A percentile compares a stretch with the other conserved stretches of the same genome.
Evolutionary conservation across 345 rosid genomes (phyloP).

Genomic region (Physaria fendleri): DNA sequence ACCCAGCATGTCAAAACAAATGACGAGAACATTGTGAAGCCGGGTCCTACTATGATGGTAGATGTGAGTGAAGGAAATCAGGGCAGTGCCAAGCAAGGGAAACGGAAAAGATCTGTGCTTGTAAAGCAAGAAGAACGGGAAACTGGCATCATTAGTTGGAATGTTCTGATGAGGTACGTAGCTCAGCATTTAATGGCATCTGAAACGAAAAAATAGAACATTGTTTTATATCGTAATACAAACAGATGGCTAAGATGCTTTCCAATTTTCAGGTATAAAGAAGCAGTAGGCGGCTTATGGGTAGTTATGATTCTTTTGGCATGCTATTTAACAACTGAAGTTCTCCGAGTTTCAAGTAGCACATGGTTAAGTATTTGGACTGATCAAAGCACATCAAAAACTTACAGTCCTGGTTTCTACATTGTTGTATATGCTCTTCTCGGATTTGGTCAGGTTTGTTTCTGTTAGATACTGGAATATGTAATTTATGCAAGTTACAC

Average conservation of each 20-base stretch:
- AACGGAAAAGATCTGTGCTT: constrained; percentile 64
- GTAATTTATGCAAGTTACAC: neutral
- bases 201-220: too few species aligned
- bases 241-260: neutral
- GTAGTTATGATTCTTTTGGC: constrained; percentile 64
- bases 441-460: constrained; percentile 69
- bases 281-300: constrained; percentile 89
- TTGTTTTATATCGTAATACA: too few species aligned
- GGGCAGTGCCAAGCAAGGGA: constrained; percentile 36
- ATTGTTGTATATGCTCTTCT: constrained; percentile 61
- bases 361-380: constrained; percentile 95
- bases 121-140: constrained; percentile 93
- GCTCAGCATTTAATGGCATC: too few species aligned
- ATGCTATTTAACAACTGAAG: constrained; percentile 73
- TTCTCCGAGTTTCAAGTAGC: constrained; percentile 80
- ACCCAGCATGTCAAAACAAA: constrained; percentile 33
- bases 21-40: constrained; percentile 35
- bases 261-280: constrained; percentile 59
- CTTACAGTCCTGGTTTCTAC: constrained; percentile 54
- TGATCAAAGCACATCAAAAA: constrained; percentile 52
- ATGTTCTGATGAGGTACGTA: constrained; percentile 66
- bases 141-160: constrained; percentile 83
- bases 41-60: constrained; percentile 29
- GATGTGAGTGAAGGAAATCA: constrained; percentile 25
- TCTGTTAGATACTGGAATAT: neutral